phyloP scores from a whole-genome alignment of 2,329 filamentous ascomycete species.

The Annulohypoxylon truncatum region DNA sequence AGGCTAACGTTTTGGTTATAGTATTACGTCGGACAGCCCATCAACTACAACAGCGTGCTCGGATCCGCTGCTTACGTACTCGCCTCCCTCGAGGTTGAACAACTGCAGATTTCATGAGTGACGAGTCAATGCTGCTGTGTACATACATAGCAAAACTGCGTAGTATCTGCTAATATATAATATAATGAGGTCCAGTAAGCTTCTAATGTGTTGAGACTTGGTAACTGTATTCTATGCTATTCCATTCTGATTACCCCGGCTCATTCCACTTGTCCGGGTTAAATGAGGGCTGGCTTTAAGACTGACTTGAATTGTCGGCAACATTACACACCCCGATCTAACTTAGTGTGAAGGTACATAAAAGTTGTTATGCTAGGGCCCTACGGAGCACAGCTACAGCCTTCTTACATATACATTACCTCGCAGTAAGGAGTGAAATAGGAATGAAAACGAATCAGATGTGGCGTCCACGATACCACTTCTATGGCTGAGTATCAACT shows the following conservation, averaged over 20 bases:
- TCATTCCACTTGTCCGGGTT: neutral
- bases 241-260: neutral
- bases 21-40: constrained; percentile 54
- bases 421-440: too few relatives aligned
- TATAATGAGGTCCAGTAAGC: neutral
- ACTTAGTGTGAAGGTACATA: too few relatives aligned
- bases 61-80: constrained; percentile 54
- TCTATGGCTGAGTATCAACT: too few relatives aligned
- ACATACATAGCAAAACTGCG: constrained; percentile 8
- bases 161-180: constrained; percentile 8
- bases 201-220: too few relatives aligned
- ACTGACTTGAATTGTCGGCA: too few relatives aligned
- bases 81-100: constrained; percentile 54
- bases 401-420: too few relatives aligned
- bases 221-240: too few relatives aligned
- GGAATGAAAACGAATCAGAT: too few relatives aligned
- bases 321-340: too few relatives aligned
- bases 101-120: constrained; percentile 16
- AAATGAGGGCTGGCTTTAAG: neutral
- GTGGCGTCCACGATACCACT: too few relatives aligned
- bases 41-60: constrained; percentile 53
- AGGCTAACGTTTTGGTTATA: constrained; percentile 40
- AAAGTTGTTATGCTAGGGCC: too few relatives aligned
- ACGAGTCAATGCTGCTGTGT: neutral
- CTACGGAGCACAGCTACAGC: too few relatives aligned